Evolutionary conservation across 257 asterid species (phyloP), one percentile per base, ranked within the genome.

Genomic region (Fraxinus americana): DNA sequence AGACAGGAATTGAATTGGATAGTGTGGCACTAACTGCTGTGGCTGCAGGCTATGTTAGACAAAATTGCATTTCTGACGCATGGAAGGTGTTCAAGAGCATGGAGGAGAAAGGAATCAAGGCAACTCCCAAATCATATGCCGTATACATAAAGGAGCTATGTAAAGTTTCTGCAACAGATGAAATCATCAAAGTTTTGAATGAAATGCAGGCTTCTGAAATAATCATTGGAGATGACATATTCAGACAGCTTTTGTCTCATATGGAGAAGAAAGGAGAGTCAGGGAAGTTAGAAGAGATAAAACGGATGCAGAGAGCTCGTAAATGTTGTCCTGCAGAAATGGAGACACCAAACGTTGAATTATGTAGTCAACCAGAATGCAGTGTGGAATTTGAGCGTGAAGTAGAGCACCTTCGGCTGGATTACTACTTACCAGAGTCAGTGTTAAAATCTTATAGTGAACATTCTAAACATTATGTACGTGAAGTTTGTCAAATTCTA

Each of bases 111-210:
- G 93, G 94, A 76, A 82, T 89, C 29, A 87, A 82, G 79, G 87
- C 87, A 23, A 83, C 85, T 73, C 73, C 79, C 39, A 89, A 91
- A 83, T 86, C 92, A 1, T 90, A 83, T 57, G 48, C 76, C 14
- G 65, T 87, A 72, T 88, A 91, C 77, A 45, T 92, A 39, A 91
- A 90, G 85, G 97, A 94, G 84, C 85, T 94, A 29, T 85, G 88
- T 75, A 92, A 87, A 87, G 90, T 85, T 69, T 89, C 91, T 67
- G 71, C 70, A 38, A 82, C 96, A 70, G 91, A 87, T 72, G 97
- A 92, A 73, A 77, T 89, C 57, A 61, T 85, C 80, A 86, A 82
- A 79, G 81, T 83, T 79, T 83, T 94, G 85, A 83, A 85, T 79
- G 92, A 88, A 78, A 84, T 91, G 90, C 80, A 86, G 76, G 85